A percentile compares a stretch with the other conserved stretches of the same genome.
Conservation (phyloP, 2,329 filamentous ascomycete genomes). For the Penicillium sp. region DNA sequence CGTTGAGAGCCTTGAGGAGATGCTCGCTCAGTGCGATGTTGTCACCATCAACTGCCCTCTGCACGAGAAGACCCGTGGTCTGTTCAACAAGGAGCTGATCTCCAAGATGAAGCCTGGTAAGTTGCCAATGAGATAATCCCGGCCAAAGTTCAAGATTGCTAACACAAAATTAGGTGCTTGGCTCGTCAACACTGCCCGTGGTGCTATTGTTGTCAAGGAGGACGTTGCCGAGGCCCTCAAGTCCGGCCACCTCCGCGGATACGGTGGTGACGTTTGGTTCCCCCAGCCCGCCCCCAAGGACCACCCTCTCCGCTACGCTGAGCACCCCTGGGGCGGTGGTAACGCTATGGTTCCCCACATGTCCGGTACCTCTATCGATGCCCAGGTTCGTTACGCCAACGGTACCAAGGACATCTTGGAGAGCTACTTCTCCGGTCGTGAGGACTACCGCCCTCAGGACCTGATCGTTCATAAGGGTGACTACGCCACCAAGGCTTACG, state of each 20-base stretch:
- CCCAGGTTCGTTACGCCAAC: slow-evolving; percentile 86
- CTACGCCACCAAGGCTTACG: slow-evolving; percentile 94
- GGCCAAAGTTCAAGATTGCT: not conserved
- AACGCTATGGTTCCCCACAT: slow-evolving; percentile 99
- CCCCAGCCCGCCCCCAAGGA: slow-evolving; percentile 93
- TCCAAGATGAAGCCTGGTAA: slow-evolving; percentile 94
- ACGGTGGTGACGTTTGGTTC: slow-evolving; percentile 71
- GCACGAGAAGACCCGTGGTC: slow-evolving; percentile 92
- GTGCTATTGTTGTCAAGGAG: slow-evolving; percentile 99
- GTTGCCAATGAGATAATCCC: not conserved
- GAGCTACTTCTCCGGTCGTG: slow-evolving; percentile 82
- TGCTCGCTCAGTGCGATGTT: slow-evolving; percentile 90
- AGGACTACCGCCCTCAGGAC: slow-evolving; percentile 88
- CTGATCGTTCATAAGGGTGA: slow-evolving; percentile 87
- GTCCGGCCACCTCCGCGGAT: slow-evolving; percentile 68
- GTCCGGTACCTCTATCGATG: slow-evolving; percentile 97
- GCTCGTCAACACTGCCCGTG: slow-evolving; percentile 98
- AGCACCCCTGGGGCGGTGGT: slow-evolving; percentile 93
- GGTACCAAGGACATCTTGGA: slow-evolving; percentile 88
- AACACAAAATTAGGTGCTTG: slow-evolving; percentile 56
- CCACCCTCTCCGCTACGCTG: slow-evolving; percentile 86
- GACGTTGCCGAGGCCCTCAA: slow-evolving; percentile 94
- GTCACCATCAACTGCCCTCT: slow-evolving; percentile 99
- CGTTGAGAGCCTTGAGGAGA: slow-evolving; percentile 86
- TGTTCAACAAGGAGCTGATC: slow-evolving; percentile 99